phyloP scores from a whole-genome alignment of 1,284 basidiomycete species.

The Vanrija sp. region DNA sequence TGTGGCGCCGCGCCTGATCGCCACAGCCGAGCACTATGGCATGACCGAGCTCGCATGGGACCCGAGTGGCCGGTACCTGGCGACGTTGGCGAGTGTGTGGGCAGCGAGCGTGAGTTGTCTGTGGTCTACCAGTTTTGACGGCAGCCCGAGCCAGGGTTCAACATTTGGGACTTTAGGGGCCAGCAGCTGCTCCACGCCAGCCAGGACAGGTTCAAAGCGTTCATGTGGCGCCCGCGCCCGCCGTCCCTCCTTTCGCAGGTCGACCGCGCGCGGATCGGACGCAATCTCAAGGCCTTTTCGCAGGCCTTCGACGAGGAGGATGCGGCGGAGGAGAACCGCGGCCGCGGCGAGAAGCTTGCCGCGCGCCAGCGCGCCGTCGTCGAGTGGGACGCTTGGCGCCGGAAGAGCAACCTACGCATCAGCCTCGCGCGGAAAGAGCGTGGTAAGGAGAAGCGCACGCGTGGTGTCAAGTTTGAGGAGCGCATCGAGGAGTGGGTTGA shows the following conservation, averaged over 20 bases:
- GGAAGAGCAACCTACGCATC: conserved; percentile 37
- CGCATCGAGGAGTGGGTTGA: conserved; percentile 88
- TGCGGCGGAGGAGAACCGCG: conserved; percentile 87
- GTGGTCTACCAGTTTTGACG: conserved; percentile 92
- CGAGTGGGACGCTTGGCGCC: conserved; percentile 96
- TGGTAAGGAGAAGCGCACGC: conserved; percentile 30
- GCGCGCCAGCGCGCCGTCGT: conserved; percentile 87
- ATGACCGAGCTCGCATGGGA: conserved; percentile 99
- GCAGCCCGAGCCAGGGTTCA: conserved; percentile 92
- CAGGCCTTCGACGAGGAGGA: conserved; percentile 95
- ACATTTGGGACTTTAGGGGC: conserved; percentile 97
- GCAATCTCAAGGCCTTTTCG: conserved; percentile 88
- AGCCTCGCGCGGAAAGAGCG: conserved; percentile 33
- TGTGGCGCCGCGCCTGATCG: conserved; percentile 76
- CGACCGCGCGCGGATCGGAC: conserved; percentile 76
- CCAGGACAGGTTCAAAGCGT: conserved; percentile 96
- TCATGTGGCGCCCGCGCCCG: conserved; percentile 95
- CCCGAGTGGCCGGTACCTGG: conserved; percentile 88
- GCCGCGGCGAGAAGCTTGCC: conserved; percentile 89
- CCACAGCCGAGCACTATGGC: conserved; percentile 91
- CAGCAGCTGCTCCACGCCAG: conserved; percentile 85
- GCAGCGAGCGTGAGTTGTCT: conserved; percentile 59
- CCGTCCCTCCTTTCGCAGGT: conserved; percentile 81
- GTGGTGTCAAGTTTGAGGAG: conserved; percentile 53
- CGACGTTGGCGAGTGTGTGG: conserved; percentile 94